phyloP scores from a whole-genome alignment of 371 early-diverging fungal genomes.

The Apophysomyces trapeziformis region DNA sequence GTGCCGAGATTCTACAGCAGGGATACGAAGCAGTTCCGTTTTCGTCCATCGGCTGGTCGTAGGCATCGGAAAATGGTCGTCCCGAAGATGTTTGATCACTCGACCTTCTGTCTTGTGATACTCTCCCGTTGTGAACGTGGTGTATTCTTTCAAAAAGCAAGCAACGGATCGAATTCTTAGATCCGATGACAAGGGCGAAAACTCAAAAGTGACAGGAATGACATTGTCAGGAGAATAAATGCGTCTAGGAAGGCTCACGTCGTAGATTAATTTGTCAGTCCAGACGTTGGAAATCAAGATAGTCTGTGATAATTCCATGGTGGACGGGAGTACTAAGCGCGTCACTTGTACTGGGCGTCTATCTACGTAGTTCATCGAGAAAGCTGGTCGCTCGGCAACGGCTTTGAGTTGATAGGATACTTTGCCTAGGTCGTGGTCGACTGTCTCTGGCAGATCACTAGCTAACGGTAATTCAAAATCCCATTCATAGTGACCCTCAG shows the following conservation, averaged over 20 bases:
- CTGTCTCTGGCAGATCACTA: conserved; percentile 42
- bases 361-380: conserved; percentile 34
- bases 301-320: conserved; percentile 21
- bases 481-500: conserved; percentile 35
- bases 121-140: conserved; percentile 18
- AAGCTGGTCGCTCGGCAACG: conserved; percentile 39
- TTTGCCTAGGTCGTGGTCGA: conserved; percentile 34
- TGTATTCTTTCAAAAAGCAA: conserved; percentile 36
- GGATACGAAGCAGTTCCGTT: conserved; percentile 32
- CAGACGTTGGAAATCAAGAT: conserved; percentile 30
- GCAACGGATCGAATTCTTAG: conserved; percentile 27
- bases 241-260: conserved; percentile 31
- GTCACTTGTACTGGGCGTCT: conserved; percentile 24
- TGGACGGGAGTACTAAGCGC: conserved; percentile 19
- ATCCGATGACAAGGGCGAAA: conserved; percentile 24
- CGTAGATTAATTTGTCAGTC: conserved; percentile 34
- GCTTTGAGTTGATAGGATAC: conserved; percentile 39
- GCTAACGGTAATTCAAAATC: conserved; percentile 45
- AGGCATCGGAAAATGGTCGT: conserved; percentile 32
- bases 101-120: conserved; percentile 24
- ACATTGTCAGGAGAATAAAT: conserved; percentile 17
- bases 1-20: conserved; percentile 18
- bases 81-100: conserved; percentile 27
- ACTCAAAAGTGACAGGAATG: conserved; percentile 32
- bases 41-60: conserved; percentile 20